Base-by-base conservation (phyloP, 2,329 filamentous ascomycete genomes). In the Xylariaceae sp. region DNA sequence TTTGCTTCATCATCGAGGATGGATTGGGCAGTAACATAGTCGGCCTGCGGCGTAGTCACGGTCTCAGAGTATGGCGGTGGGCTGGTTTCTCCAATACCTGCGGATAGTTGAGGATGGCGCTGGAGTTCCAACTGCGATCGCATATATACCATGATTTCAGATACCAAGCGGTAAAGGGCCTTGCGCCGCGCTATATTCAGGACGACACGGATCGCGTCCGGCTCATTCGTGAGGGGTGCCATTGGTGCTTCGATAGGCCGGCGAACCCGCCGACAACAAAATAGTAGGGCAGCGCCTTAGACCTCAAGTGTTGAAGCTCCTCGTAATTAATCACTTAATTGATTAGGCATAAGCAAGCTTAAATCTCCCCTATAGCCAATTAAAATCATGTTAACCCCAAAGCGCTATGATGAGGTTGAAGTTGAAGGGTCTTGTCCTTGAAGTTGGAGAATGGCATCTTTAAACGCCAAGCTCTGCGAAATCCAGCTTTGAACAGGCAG, bases 101-200 rank as follows among this genome's bases (percentile, higher is more conserved):
- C 2, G 7, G 3, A 1, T 51, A 37, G 26, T 50, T 42, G 13
- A 26, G 53, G 15, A 62, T n/a, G n/a, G n/a, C 68, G 54, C 2
- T 67, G 66, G 6, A 75, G 67, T 53, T 81, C 72, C 11, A 84
- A 65, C 57, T 82, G 75, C 2, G 74, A 73, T 37, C 77, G 76
- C 79, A 85, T 84, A 54, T 78, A 77, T n/a, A 67, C 65, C n/a
- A 73, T 76, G 64, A 84, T 81, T 32, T 82, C 77, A 40, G 73
- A 68, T 20, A 81, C 71, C 16, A 85, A 76, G 41, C 70, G 70
- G 50, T 80, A 76, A 26, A 83, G 75, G 2, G 77, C 80, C 57
- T 75, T 75, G 40, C 82, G 79, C 37, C 77, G 75, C 23, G 78
- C 76, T 23, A 74, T 73, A 59, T 83, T 80, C 33, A 85, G 73